Percentiles rank a stretch among this genome's conserved stretches.
Evolutionary conservation across 2,329 filamentous ascomycete genomes (phyloP).

Genomic region (Colletotrichum sp.): DNA sequence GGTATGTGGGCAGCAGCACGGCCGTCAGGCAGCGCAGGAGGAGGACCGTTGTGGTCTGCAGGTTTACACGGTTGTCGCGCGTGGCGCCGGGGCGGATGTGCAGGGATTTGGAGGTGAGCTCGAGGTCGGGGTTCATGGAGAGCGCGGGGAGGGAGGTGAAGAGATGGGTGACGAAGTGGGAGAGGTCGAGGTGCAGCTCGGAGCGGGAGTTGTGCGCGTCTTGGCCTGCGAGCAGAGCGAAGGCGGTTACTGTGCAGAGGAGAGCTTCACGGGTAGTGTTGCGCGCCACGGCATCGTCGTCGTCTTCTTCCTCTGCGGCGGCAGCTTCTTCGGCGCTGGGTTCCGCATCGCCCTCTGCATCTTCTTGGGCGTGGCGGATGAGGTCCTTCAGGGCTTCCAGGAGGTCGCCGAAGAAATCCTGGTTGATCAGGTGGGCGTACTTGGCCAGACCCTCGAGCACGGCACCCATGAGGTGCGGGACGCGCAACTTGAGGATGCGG

Average conservation of each 20-base stretch:
- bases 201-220: conserved; percentile 85
- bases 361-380: conserved; percentile 74
- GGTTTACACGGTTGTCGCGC: conserved; percentile 69
- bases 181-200: conserved; percentile 85
- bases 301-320: conserved; percentile 41
- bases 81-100: conserved; percentile 57
- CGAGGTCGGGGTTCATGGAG: conserved; percentile 83
- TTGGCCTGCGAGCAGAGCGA: conserved; percentile 93
- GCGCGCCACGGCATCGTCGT: conserved; percentile 57
- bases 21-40: conserved; percentile 86
- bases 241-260: conserved; percentile 94
- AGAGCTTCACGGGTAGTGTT: conserved; percentile 87
- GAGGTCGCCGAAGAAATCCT: conserved; percentile 97
- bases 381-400: conserved; percentile 94
- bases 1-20: conserved; percentile 77
- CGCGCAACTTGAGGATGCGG: conserved; percentile 84
- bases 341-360: conserved; percentile 48
- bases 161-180: conserved; percentile 93
- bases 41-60: conserved; percentile 92
- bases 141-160: conserved; percentile 85
- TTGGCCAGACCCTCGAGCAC: conserved; percentile 93
- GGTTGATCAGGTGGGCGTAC: conserved; percentile 96
- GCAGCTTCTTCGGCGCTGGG: conserved; percentile 42
- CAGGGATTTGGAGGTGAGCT: conserved; percentile 76
- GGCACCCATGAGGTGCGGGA: conserved; percentile 90